A percentile compares a stretch with the other conserved stretches of the same genome.
These are phyloP conservation scores for Leccinum aurantiacum DNA, from an alignment of 768 basidiomycete species.

Conservation along the genomic window DNA sequence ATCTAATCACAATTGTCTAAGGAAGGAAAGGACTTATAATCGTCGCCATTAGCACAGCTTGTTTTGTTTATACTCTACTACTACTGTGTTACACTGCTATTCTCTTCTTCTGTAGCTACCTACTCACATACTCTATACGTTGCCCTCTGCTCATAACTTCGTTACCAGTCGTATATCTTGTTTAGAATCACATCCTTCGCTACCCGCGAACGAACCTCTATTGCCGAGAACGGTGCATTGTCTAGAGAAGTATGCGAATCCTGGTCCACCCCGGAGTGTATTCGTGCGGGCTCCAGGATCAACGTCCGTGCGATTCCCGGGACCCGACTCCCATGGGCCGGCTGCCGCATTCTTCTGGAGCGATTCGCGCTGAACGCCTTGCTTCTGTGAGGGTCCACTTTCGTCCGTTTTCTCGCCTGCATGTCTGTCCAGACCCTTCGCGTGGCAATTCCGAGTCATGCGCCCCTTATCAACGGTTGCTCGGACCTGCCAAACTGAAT, in stretches of 20 bases:
- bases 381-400: background rate
- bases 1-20: slow-evolving; percentile 21
- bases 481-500: background rate
- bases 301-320: slow-evolving; percentile 3
- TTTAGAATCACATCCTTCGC: background rate
- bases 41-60: slow-evolving; percentile 6
- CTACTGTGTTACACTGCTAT: background rate
- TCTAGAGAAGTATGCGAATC: slow-evolving; percentile 4
- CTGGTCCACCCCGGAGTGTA: background rate
- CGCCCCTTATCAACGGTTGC: background rate
- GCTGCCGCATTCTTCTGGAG: background rate
- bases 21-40: slow-evolving; percentile 23
- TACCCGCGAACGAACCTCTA: background rate
- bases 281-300: background rate
- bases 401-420: background rate
- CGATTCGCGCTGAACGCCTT: slow-evolving; percentile 7
- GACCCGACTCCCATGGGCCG: background rate
- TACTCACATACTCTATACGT: slow-evolving; percentile 11
- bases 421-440: background rate
- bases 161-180: background rate
- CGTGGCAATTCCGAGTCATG: background rate
- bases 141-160: slow-evolving; percentile 9
- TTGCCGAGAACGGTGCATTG: background rate
- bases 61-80: slow-evolving; percentile 8
- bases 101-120: slow-evolving; percentile 18